phyloP scores from a whole-genome alignment of 257 asterid species.

The Solanum virginianum region DNA sequence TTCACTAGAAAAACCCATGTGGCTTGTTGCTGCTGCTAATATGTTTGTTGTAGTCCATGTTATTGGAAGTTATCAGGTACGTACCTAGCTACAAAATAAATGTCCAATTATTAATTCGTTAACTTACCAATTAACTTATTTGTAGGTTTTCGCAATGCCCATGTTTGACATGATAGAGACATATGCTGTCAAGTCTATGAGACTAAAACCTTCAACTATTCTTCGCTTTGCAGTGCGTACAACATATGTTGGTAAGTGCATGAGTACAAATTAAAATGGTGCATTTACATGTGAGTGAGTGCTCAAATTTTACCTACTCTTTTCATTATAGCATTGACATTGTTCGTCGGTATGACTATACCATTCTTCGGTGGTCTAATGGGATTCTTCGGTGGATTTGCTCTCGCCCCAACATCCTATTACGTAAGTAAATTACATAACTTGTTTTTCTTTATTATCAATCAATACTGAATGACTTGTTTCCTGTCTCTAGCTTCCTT shows the following conservation, averaged over 20 bases:
- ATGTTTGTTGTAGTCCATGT: constrained; percentile 24
- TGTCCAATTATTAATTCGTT: background rate
- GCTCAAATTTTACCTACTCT: background rate
- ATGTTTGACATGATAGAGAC: constrained; percentile 50
- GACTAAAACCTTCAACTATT: constrained; percentile 24
- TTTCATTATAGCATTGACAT: constrained; percentile 32
- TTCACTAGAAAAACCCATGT: constrained; percentile 33
- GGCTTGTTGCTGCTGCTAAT: constrained; percentile 53
- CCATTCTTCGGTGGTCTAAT: constrained; percentile 83
- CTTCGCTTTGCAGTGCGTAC: constrained; percentile 47
- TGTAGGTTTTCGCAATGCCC: constrained; percentile 12
- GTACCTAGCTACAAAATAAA: background rate
- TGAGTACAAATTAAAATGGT: background rate
- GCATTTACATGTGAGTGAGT: background rate
- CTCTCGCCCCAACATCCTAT: constrained; percentile 70
- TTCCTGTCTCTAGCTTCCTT: constrained; percentile 12
- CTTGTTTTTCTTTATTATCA: background rate
- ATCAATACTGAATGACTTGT: background rate
- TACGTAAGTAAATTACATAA: constrained; percentile 25
- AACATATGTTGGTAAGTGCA: constrained; percentile 40
- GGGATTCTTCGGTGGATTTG: constrained; percentile 88
- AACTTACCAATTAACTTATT: background rate
- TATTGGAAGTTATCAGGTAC: constrained; percentile 58
- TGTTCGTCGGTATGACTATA: constrained; percentile 52
- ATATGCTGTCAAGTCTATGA: constrained; percentile 26